A percentile compares a stretch with the other conserved stretches of the same genome.
phyloP scores from a whole-genome alignment of 345 rosid genomes.

The Salix viminalis region DNA sequence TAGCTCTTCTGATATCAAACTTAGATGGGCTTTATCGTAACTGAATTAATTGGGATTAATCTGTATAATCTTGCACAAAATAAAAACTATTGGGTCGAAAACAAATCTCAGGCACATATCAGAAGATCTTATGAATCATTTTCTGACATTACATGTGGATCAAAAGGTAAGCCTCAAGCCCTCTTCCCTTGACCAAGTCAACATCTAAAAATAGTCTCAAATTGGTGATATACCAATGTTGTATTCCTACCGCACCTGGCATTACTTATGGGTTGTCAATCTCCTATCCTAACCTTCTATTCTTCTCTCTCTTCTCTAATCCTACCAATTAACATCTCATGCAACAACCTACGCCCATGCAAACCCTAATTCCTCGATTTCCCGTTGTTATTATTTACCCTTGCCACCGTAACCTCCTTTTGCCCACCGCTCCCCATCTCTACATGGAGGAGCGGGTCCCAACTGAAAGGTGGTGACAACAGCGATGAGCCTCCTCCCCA shows the following conservation, averaged over 20 bases:
- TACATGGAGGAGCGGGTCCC: slow-evolving; percentile 14
- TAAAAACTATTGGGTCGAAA: too few relatives aligned
- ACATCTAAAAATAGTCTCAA: background rate
- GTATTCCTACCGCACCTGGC: background rate
- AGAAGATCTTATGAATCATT: background rate
- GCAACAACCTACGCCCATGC: slow-evolving; percentile 5
- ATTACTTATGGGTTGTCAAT: background rate
- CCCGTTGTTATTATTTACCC: background rate
- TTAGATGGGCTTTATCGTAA: background rate
- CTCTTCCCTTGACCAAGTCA: background rate
- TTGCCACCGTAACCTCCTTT: background rate
- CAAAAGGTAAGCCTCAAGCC: background rate
- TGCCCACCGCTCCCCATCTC: slow-evolving; percentile 6
- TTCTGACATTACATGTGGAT: too few relatives aligned
- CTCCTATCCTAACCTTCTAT: background rate
- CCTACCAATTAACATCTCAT: background rate
- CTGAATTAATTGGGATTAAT: too few relatives aligned
- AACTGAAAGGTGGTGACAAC: background rate
- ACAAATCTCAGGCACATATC: background rate
- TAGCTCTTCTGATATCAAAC: background rate
- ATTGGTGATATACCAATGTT: background rate
- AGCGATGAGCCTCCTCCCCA: background rate
- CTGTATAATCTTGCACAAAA: too few relatives aligned
- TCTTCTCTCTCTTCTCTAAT: background rate
- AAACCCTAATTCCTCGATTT: background rate